Conservation (phyloP, 2,329 filamentous ascomycete genomes). For the Penicillium corylophilum region DNA sequence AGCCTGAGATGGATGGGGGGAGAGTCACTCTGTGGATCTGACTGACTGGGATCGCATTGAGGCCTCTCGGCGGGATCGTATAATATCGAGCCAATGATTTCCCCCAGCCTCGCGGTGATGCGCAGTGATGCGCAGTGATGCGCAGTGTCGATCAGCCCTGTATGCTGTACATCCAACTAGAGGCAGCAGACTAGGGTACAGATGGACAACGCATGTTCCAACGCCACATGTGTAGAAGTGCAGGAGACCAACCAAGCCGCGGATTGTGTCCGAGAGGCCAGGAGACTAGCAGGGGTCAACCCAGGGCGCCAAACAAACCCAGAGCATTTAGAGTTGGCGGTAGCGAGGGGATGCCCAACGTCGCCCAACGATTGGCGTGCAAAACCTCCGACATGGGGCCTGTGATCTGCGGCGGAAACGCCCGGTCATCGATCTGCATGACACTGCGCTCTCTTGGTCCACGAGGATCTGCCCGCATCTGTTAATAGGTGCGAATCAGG, state of each 20-base stretch:
- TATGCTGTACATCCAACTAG: not conserved
- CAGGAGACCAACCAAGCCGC: not conserved
- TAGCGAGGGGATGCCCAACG: constrained; percentile 27
- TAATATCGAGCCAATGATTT: constrained; percentile 32
- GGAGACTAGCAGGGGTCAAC: not conserved
- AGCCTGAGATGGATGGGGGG: not conserved
- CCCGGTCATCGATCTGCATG: constrained; percentile 29
- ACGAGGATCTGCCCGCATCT: not conserved
- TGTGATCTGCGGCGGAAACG: constrained; percentile 36
- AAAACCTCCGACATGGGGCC: constrained; percentile 30
- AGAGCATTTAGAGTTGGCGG: constrained; percentile 22
- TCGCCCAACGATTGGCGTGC: constrained; percentile 28
- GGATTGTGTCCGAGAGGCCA: constrained; percentile 1
- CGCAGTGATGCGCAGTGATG: constrained; percentile 26
- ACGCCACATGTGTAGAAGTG: too few relatives aligned
- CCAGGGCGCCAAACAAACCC: not conserved
- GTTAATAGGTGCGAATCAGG: too few relatives aligned
- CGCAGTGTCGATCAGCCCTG: constrained; percentile 27
- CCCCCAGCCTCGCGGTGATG: constrained; percentile 21
- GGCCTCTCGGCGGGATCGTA: constrained; percentile 20
- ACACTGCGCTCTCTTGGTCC: constrained; percentile 6
- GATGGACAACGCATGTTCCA: not conserved
- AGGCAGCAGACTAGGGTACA: not conserved
- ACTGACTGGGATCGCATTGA: constrained; percentile 8
- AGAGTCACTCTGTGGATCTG: not conserved